These are phyloP conservation scores for Puccinia horiana DNA, from an alignment of 1,284 basidiomycete species.

Conservation along the genomic window DNA sequence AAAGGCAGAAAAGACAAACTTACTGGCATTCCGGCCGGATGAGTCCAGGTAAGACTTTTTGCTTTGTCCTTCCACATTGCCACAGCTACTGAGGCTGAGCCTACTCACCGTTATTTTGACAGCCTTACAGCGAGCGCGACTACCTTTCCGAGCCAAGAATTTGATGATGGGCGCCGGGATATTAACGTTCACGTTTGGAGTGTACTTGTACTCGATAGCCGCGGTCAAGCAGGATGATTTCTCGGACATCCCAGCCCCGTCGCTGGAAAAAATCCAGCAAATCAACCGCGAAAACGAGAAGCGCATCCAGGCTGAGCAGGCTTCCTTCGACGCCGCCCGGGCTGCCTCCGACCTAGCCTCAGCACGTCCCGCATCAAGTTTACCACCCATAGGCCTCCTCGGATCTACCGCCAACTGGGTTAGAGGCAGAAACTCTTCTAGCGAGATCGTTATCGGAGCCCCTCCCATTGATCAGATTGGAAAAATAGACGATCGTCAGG, in stretches of 20 bases:
- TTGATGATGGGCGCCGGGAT: conserved; percentile 33
- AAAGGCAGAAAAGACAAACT: conserved; percentile 28
- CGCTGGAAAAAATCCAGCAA: conserved; percentile 22
- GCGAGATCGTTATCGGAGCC: conserved; percentile 3
- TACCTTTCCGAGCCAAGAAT: conserved; percentile 33
- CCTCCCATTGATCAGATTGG: conserved; percentile 34
- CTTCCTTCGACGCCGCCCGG: not conserved
- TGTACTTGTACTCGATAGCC: conserved; percentile 36
- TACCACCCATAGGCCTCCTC: conserved; percentile 18
- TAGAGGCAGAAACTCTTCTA: not conserved
- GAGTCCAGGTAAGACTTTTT: conserved; percentile 25
- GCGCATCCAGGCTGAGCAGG: not conserved
- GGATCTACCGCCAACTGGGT: conserved; percentile 20
- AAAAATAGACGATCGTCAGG: conserved; percentile 11
- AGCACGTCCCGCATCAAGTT: not conserved
- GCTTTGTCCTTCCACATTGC: not conserved
- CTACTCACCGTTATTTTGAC: not conserved
- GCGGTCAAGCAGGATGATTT: conserved; percentile 46
- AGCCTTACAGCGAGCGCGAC: conserved; percentile 34
- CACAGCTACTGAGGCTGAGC: not conserved
- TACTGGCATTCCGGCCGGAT: conserved; percentile 36
- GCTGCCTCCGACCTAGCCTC: not conserved
- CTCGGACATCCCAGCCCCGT: conserved; percentile 39
- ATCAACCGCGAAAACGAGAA: conserved; percentile 4
- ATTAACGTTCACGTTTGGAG: conserved; percentile 35